phyloP scores from a whole-genome alignment of 257 asterid genomes.

The Nicotiana tabacum region DNA sequence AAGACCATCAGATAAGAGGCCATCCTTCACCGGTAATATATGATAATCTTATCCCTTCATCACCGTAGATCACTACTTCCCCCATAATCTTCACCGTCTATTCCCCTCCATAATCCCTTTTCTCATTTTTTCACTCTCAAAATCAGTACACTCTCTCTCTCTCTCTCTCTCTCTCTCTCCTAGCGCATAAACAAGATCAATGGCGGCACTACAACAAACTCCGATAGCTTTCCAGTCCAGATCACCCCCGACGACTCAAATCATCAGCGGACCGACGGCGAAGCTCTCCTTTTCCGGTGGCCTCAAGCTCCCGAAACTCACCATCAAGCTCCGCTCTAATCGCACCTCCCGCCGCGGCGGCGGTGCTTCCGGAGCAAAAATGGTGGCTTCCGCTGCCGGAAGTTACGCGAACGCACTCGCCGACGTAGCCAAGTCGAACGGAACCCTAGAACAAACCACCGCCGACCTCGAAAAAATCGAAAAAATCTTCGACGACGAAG shows the following conservation, averaged over 20 bases:
- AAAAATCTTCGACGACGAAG: constrained; percentile 45
- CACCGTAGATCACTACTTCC: constrained; percentile 22
- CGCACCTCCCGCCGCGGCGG: constrained; percentile 17
- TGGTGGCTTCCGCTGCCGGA: constrained; percentile 55
- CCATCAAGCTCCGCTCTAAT: constrained; percentile 23
- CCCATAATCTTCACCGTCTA: constrained; percentile 29
- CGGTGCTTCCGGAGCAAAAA: constrained; percentile 38
- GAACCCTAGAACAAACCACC: constrained; percentile 32
- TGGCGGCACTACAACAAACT: constrained; percentile 66
- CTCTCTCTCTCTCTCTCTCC: neutral
- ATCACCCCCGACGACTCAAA: constrained; percentile 36
- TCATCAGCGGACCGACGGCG: constrained; percentile 20
- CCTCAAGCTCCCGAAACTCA: constrained; percentile 46
- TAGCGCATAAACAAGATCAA: constrained; percentile 14
- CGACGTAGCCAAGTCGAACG: constrained; percentile 62
- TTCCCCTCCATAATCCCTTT: constrained; percentile 25
- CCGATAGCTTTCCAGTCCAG: constrained; percentile 45
- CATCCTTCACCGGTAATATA: constrained; percentile 30
- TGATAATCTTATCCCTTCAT: constrained; percentile 25
- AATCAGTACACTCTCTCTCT: neutral
- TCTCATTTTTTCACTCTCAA: neutral
- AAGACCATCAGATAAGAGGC: constrained; percentile 34
- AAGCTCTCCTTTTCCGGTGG: constrained; percentile 43
- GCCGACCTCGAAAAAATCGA: constrained; percentile 62
- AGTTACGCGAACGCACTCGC: constrained; percentile 82